phyloP scores from a whole-genome alignment of 208 protist species.

The Leishmania gerbilli region DNA sequence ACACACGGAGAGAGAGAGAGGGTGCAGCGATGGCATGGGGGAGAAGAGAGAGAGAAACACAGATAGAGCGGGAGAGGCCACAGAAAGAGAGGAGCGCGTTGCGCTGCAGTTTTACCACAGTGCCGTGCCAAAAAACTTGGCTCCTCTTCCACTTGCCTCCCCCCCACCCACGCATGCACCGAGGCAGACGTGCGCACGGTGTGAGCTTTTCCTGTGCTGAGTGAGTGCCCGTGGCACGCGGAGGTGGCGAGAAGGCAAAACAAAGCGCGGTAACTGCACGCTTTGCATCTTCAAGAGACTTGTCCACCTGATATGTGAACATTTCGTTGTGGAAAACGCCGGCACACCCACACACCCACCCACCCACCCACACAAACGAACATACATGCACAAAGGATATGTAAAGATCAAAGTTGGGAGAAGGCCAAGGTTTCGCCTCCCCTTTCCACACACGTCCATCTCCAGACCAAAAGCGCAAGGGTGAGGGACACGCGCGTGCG shows the following conservation, averaged over 20 bases:
- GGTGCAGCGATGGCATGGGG: neutral
- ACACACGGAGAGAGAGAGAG: neutral
- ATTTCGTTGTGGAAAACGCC: neutral
- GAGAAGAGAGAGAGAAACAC: neutral
- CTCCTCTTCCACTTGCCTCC: neutral
- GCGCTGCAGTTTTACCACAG: neutral
- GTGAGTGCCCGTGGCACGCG: neutral
- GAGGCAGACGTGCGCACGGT: neutral
- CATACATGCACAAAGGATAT: neutral
- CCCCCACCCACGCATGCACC: neutral
- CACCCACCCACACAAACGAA: neutral
- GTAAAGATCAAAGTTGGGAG: neutral
- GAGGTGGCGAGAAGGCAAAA: neutral
- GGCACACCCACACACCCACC: neutral
- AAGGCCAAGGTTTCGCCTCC: neutral
- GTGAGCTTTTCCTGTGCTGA: neutral
- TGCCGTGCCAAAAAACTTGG: neutral
- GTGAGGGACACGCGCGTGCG: neutral
- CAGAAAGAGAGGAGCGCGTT: neutral
- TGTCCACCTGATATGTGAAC: neutral
- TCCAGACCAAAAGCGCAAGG: neutral
- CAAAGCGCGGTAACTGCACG: neutral
- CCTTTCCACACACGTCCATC: neutral
- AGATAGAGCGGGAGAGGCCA: neutral
- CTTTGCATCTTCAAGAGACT: neutral